Conservation (phyloP, 2,329 filamentous ascomycete species). For the Cladosporium sp. region DNA sequence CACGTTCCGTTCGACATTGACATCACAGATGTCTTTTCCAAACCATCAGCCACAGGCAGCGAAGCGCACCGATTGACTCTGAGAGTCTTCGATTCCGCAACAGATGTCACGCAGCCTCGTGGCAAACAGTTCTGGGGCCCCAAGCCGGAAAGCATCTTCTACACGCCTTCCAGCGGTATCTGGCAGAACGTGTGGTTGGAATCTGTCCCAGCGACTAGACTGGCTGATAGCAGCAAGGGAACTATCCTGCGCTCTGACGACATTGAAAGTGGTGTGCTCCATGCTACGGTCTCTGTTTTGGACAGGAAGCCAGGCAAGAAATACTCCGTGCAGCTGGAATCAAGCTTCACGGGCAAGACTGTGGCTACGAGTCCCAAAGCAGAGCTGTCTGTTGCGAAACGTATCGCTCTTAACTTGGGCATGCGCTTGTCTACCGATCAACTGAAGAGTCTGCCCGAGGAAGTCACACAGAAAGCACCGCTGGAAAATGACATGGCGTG, state of each 20-base stretch:
- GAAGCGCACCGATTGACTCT: constrained; percentile 45
- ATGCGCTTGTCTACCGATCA: constrained; percentile 47
- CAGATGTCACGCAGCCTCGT: constrained; percentile 60
- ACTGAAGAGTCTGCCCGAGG: constrained; percentile 36
- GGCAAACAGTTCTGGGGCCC: constrained; percentile 62
- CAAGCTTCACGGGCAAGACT: constrained; percentile 45
- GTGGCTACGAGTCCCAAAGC: constrained; percentile 44
- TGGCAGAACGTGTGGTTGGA: constrained; percentile 73
- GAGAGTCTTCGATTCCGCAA: constrained; percentile 60
- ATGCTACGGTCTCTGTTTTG: constrained; percentile 48
- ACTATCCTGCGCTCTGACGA: constrained; percentile 55
- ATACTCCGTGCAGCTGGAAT: constrained; percentile 52
- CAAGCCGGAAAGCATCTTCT: constrained; percentile 64
- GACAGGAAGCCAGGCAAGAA: constrained; percentile 46
- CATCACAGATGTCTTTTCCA: constrained; percentile 43
- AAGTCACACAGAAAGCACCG: constrained; percentile 33
- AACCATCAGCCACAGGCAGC: constrained; percentile 18
- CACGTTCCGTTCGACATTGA: constrained; percentile 58
- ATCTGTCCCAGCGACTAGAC: constrained; percentile 48
- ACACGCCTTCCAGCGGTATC: constrained; percentile 68
- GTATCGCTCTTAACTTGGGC: constrained; percentile 18
- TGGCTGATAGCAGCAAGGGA: constrained; percentile 55
- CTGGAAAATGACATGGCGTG: constrained; percentile 36
- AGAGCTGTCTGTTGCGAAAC: constrained; percentile 38
- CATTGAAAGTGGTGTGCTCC: constrained; percentile 49